Evolutionary conservation across 1,284 basidiomycete species (phyloP).

Genomic region (Cryptococcus wingfieldii): DNA sequence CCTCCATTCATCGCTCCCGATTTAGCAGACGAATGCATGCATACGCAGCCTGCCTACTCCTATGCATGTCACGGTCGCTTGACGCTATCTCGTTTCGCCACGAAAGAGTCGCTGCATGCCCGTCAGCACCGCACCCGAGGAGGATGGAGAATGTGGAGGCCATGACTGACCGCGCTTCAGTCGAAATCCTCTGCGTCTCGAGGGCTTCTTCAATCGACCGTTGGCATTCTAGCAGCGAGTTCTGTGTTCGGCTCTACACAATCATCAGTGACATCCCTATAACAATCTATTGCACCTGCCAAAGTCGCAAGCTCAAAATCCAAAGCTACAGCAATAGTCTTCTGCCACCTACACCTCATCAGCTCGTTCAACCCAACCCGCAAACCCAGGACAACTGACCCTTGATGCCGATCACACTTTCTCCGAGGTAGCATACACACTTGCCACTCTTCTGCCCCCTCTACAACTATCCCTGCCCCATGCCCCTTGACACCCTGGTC

Average conservation of each 20-base stretch:
- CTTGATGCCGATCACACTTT: constrained; percentile 41
- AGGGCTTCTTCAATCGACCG: not conserved
- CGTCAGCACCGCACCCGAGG: not conserved
- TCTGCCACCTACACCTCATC: constrained; percentile 29
- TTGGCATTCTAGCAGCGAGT: constrained; percentile 1
- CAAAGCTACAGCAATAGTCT: constrained; percentile 26
- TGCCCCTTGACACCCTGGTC: constrained; percentile 12
- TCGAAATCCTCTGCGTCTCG: not conserved
- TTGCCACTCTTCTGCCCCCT: constrained; percentile 3
- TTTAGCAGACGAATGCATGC: too few species aligned
- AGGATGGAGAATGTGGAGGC: not conserved
- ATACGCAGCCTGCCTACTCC: too few species aligned
- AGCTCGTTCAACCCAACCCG: too few species aligned
- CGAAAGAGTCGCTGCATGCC: constrained; percentile 3
- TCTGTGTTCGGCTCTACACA: constrained; percentile 10
- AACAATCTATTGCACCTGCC: constrained; percentile 18
- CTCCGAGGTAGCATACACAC: constrained; percentile 23
- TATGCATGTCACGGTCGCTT: too few species aligned
- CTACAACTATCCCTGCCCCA: constrained; percentile 3
- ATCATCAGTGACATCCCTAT: not conserved
- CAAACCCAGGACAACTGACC: constrained; percentile 7
- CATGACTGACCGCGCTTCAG: constrained; percentile 3
- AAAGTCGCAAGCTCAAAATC: constrained; percentile 30
- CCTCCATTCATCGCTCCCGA: not conserved
- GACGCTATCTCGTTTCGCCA: constrained; percentile 1